Base-by-base conservation (phyloP, 2,329 filamentous ascomycete species). In the Scytalidium lignicola region DNA sequence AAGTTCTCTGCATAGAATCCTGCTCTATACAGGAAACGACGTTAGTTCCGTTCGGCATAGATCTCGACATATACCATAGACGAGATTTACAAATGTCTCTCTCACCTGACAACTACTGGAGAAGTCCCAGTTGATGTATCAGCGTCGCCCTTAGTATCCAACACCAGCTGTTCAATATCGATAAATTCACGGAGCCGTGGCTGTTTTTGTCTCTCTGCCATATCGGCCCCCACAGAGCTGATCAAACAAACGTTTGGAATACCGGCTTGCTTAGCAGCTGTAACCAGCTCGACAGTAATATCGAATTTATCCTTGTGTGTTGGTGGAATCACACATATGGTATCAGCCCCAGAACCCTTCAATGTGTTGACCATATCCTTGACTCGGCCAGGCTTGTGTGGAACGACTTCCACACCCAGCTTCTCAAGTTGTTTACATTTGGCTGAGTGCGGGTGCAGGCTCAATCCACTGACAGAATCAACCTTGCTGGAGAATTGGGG, bases 1-100 rank as follows among this genome's bases (percentile, higher is more conserved):
- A 77, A 60, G 47, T 77, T 78, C 59, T 77, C 74, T 2, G 73
- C 72, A 52, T 76, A 76, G 54, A 76, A 76, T 2, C 74, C 73
- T 15, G 73, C 71, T 3, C 72, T 74, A 42, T 41, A 32, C 23
- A 44, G 8, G 17, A 28, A 48, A 10, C 5, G n/a, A n/a, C n/a
- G n/a, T n/a, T n/a, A n/a, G n/a, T n/a, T n/a, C n/a, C n/a, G n/a
- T n/a, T n/a, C n/a, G n/a, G n/a, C n/a, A n/a, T n/a, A n/a, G n/a
- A n/a, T n/a, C n/a, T n/a, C n/a, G n/a, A n/a, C n/a, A n/a, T n/a
- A n/a, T n/a, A n/a, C n/a, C n/a, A n/a, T n/a, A n/a, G n/a, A n/a
- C n/a, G n/a, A n/a, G n/a, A n/a, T n/a, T n/a, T n/a, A n/a, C n/a
- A n/a, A n/a, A n/a, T n/a, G n/a, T n/a, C n/a, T n/a, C n/a, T 49